These are phyloP conservation scores for Cystobasidium pallidum DNA, from an alignment of 1,284 basidiomycete species.

Conservation along the genomic window DNA sequence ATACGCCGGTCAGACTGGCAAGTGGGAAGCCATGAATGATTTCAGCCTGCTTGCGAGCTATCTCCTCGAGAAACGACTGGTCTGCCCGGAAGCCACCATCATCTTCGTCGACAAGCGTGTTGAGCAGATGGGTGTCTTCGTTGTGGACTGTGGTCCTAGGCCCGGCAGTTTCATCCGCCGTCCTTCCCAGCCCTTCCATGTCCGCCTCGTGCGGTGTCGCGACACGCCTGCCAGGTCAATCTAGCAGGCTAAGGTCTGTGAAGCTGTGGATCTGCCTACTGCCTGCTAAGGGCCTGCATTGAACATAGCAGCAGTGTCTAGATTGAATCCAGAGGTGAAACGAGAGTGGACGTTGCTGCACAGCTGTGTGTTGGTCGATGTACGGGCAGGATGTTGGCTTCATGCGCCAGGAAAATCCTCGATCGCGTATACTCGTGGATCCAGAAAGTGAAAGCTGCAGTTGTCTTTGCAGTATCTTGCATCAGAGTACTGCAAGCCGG, in stretches of 20 bases:
- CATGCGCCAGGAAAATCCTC: not conserved
- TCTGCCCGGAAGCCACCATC: not conserved
- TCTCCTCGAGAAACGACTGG: slow-evolving; percentile 16
- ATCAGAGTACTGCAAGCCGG: not conserved
- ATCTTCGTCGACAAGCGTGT: slow-evolving; percentile 1
- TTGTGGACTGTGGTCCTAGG: not conserved
- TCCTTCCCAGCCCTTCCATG: not conserved
- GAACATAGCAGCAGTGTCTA: not conserved
- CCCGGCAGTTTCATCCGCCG: not conserved
- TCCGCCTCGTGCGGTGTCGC: not conserved
- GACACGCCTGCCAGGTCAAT: slow-evolving; percentile 18
- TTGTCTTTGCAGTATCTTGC: not conserved
- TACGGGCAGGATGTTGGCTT: not conserved
- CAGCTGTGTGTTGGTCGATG: not conserved
- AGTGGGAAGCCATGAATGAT: slow-evolving; percentile 40
- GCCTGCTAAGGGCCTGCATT: not conserved
- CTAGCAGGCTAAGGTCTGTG: not conserved
- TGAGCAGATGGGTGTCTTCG: not conserved
- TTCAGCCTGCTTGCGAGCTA: slow-evolving; percentile 36
- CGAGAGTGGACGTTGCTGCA: not conserved
- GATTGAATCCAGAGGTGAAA: not conserved
- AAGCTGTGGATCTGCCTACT: not conserved
- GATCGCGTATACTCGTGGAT: not conserved
- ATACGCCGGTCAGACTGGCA: slow-evolving; percentile 17
- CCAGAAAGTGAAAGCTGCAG: not conserved